Conservation (phyloP, 2,329 filamentous ascomycete genomes). For the Stachybotrys chlorohalonatus region DNA sequence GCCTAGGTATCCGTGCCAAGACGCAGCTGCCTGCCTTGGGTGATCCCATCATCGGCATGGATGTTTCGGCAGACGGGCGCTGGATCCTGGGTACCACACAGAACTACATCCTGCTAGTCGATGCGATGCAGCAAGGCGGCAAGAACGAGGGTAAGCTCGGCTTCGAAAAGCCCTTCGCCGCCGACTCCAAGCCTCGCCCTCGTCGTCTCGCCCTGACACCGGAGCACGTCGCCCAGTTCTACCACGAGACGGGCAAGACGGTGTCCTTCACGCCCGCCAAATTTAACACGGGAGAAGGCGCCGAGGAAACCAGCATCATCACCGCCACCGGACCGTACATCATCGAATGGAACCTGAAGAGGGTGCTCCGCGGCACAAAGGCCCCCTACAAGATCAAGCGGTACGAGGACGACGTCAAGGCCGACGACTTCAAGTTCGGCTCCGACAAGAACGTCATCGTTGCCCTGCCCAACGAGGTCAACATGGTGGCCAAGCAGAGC, state of each 20-base stretch:
- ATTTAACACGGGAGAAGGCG: constrained; percentile 82
- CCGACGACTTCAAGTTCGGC: constrained; percentile 96
- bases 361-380: constrained; percentile 70
- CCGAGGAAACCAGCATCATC: constrained; percentile 86
- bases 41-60: constrained; percentile 88
- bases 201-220: constrained; percentile 82
- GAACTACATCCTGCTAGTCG: constrained; percentile 90
- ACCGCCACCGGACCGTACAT: constrained; percentile 95
- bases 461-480: constrained; percentile 91
- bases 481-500: constrained; percentile 85
- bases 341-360: constrained; percentile 91
- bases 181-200: constrained; percentile 88
- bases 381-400: constrained; percentile 95
- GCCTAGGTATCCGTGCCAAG: constrained; percentile 93
- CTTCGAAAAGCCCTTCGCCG: constrained; percentile 87
- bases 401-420: constrained; percentile 90
- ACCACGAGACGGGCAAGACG: constrained; percentile 84
- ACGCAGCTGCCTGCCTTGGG: constrained; percentile 92
- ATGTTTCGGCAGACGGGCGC: constrained; percentile 89
- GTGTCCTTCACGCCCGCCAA: constrained; percentile 84
- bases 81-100: constrained; percentile 93
- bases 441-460: constrained; percentile 98
- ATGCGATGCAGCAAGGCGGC: constrained; percentile 80
- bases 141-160: constrained; percentile 98
- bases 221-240: constrained; percentile 91